These are phyloP conservation scores for Yamadazyma siamensis DNA, from an alignment of 1,139 yeast species.

Conservation along the genomic window DNA sequence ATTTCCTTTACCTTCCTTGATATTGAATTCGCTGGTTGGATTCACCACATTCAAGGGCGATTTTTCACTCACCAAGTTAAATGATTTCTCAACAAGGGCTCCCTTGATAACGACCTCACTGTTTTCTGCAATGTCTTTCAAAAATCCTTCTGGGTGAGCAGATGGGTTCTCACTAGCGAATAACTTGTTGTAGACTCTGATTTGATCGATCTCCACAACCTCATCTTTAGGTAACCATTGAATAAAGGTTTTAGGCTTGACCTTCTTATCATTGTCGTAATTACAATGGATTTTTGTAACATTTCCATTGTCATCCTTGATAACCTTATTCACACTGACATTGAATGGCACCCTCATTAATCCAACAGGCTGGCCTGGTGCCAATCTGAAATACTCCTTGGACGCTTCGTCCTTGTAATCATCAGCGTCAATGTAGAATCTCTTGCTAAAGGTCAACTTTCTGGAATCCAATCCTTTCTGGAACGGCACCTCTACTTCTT, in stretches of 20 bases:
- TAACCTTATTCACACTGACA: constrained; percentile 67
- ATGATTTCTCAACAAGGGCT: constrained; percentile 79
- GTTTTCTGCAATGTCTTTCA: constrained; percentile 76
- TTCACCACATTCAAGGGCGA: constrained; percentile 77
- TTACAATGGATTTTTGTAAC: constrained; percentile 72
- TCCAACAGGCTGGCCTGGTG: constrained; percentile 96
- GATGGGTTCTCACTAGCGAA: constrained; percentile 92
- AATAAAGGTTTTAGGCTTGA: constrained; percentile 88
- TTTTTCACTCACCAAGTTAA: constrained; percentile 59
- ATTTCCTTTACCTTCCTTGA: constrained; percentile 57
- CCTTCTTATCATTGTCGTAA: constrained; percentile 64
- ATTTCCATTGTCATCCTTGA: constrained; percentile 60
- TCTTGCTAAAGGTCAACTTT: constrained; percentile 71
- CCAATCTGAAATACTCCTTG: constrained; percentile 76
- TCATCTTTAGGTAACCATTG: constrained; percentile 90
- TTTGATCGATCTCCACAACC: constrained; percentile 60
- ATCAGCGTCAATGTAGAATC: constrained; percentile 76
- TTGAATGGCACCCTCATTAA: constrained; percentile 87
- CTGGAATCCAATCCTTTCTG: constrained; percentile 76
- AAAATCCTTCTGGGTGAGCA: constrained; percentile 81
- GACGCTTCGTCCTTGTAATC: constrained; percentile 71
- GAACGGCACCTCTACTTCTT: constrained; percentile 75
- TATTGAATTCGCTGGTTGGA: constrained; percentile 66
- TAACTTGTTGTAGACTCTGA: constrained; percentile 82
- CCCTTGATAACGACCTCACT: constrained; percentile 65